Evolutionary conservation across 2,329 filamentous ascomycete species (phyloP).

Genomic region (Calonectria crousiana): DNA sequence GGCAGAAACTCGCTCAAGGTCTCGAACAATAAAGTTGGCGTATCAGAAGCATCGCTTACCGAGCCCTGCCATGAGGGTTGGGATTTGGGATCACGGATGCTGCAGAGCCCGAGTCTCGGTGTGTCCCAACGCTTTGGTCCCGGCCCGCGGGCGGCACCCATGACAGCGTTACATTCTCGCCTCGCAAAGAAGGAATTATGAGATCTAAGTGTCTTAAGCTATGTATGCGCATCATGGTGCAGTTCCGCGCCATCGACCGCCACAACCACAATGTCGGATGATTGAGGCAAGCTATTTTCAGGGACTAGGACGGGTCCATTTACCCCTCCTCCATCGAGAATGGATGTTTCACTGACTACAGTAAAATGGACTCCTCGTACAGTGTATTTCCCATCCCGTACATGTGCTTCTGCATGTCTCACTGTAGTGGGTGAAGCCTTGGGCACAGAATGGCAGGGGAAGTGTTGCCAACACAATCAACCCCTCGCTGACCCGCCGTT

Average conservation of each 20-base stretch:
- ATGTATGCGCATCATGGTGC: slow-evolving; percentile 28
- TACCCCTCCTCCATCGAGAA: slow-evolving; percentile 13
- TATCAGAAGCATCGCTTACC: slow-evolving; percentile 23
- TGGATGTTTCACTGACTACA: neutral
- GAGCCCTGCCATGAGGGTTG: slow-evolving; percentile 11
- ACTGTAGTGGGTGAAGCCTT: slow-evolving; percentile 20
- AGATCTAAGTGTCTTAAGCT: slow-evolving; percentile 14
- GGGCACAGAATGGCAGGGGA: slow-evolving; percentile 11
- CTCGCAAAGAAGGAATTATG: slow-evolving; percentile 27
- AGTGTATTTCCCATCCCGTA: slow-evolving; percentile 13
- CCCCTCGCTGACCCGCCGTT: neutral
- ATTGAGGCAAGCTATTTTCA: slow-evolving; percentile 28
- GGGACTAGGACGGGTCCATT: slow-evolving; percentile 21
- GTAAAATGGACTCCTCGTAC: slow-evolving; percentile 4
- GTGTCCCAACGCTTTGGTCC: slow-evolving; percentile 23
- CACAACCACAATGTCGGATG: slow-evolving; percentile 36
- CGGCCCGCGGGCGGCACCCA: slow-evolving; percentile 15
- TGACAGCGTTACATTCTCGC: slow-evolving; percentile 20
- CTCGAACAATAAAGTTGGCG: slow-evolving; percentile 34
- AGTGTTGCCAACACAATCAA: slow-evolving; percentile 6
- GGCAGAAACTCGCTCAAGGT: slow-evolving; percentile 32
- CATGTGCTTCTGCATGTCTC: slow-evolving; percentile 31
- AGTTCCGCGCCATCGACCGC: slow-evolving; percentile 31
- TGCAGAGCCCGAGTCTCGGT: slow-evolving; percentile 22
- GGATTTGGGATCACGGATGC: slow-evolving; percentile 14